phyloP scores from a whole-genome alignment of 257 asterid species.

The Euphrasia confusa region DNA sequence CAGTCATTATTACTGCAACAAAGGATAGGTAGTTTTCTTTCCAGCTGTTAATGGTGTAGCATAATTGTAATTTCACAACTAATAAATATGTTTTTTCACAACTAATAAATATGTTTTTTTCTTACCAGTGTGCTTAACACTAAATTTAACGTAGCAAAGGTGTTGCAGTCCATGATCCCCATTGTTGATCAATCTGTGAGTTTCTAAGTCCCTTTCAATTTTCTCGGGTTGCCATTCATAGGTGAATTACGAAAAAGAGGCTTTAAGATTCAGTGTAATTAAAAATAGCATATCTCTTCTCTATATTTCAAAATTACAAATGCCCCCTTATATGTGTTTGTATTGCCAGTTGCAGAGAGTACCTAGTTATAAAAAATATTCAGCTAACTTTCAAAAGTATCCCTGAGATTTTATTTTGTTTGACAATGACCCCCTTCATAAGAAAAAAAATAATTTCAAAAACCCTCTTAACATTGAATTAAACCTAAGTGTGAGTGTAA shows the following conservation, averaged over 20 bases:
- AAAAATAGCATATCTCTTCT: neutral
- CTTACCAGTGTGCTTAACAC: slow-evolving; percentile 76
- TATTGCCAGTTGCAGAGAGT: too few relatives aligned
- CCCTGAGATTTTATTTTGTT: too few relatives aligned
- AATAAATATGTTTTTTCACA: neutral
- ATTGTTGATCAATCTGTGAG: slow-evolving; percentile 83
- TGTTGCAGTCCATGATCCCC: slow-evolving; percentile 71
- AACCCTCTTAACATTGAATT: too few relatives aligned
- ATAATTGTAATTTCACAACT: neutral
- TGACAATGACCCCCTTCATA: too few relatives aligned
- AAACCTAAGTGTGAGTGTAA: too few relatives aligned
- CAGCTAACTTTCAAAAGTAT: too few relatives aligned
- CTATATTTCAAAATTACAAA: neutral
- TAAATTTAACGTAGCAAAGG: slow-evolving; percentile 34
- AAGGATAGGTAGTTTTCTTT: slow-evolving; percentile 57
- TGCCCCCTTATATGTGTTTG: neutral
- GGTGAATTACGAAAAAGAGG: neutral
- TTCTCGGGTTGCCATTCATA: neutral
- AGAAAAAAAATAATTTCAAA: too few relatives aligned
- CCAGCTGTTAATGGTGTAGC: slow-evolving; percentile 8
- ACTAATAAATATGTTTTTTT: slow-evolving; percentile 13
- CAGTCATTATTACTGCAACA: slow-evolving; percentile 38
- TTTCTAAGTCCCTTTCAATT: slow-evolving; percentile 14
- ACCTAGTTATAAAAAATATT: too few relatives aligned
- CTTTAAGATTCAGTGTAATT: neutral